A percentile compares a stretch with the other conserved stretches of the same genome.
These are phyloP conservation scores for Quercus lobata DNA, from an alignment of 331 rosid species.

Conservation along the genomic window DNA sequence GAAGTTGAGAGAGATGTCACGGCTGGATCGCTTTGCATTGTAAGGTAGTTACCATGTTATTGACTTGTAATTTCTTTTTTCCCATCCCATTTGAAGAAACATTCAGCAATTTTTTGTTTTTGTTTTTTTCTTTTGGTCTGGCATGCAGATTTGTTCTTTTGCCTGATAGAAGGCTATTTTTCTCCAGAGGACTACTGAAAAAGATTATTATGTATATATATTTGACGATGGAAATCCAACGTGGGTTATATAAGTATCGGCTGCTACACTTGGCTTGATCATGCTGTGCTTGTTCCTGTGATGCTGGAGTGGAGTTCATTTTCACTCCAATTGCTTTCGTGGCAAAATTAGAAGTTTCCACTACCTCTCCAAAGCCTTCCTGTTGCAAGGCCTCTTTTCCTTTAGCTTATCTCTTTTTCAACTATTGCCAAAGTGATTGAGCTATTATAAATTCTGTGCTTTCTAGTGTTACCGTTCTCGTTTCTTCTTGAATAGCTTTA, in stretches of 20 bases:
- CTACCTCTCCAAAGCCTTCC: background rate
- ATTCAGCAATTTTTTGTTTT: constrained; percentile 16
- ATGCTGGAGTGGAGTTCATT: constrained; percentile 2
- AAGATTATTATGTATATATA: constrained; percentile 15
- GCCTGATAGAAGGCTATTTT: constrained; percentile 30
- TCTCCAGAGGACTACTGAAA: constrained; percentile 18
- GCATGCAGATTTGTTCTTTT: constrained; percentile 33
- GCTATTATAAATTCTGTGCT: background rate
- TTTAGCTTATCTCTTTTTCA: background rate
- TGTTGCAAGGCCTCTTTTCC: constrained; percentile 14
- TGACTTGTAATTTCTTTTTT: constrained; percentile 7
- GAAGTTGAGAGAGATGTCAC: constrained; percentile 30
- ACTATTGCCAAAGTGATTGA: constrained; percentile 9
- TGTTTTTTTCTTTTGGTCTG: constrained; percentile 24
- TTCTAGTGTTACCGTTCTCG: background rate
- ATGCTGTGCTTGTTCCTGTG: constrained; percentile 12
- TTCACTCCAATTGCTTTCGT: background rate
- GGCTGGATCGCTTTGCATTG: constrained; percentile 23
- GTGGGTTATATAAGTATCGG: constrained; percentile 7
- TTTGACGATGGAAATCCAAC: constrained; percentile 17
- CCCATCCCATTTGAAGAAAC: constrained; percentile 13
- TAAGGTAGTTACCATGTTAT: constrained; percentile 39
- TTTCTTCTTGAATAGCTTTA: background rate
- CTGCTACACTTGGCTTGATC: constrained; percentile 16
- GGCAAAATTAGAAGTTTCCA: constrained; percentile 9